Evolutionary conservation across 495 filamentous ascomycete species (phyloP), one percentile per base, ranked within the genome.

Genomic region (Penicillium subrubescens): DNA sequence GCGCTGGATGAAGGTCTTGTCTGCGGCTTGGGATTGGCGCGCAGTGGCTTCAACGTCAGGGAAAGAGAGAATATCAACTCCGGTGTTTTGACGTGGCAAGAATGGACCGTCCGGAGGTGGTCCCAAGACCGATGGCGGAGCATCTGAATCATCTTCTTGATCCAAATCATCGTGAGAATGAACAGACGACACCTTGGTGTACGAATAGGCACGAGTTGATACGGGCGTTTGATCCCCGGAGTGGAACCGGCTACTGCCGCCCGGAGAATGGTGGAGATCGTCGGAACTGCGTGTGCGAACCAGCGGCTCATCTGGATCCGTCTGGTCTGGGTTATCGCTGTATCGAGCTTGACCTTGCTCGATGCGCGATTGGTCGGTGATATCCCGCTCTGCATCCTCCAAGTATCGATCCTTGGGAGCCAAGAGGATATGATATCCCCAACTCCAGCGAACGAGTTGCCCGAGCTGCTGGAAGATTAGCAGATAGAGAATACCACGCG

Each of bases 401-500:
- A 78, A 53, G 52, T 76, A 83, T 21, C 73, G 76, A 29, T 87
- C 85, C 61, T 89, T 87, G 3, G 93, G 92, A 17, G 93, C 93
- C 8, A 99, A 82, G 17, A 99, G 80, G 46, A 98, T 87, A 70
- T 97, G 92, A 70, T 96, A 97, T 10, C 95, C 95, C 96, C 96
- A 99, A 66, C 92, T 97, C 95, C 95, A 99, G 59, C 95, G 84
- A 53, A 99, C 89, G 23, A 97, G 82, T 75, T 99, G 95, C 25
- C 95, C 95, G 19, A 99, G 86, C 73, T 99, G 95, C 79, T 98
- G 95, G 78, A 99, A 99, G 67, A 99, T 96, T 59, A 99, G 82
- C 12, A 99, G 83, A 69, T 99, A 99, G 3, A 99, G 81, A 61
- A 99, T 98, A 56, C 95, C 95, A 27, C 95, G 87, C 1, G 95